Conservation (phyloP, 768 basidiomycete genomes). For the Boletus pseudopeckii region DNA sequence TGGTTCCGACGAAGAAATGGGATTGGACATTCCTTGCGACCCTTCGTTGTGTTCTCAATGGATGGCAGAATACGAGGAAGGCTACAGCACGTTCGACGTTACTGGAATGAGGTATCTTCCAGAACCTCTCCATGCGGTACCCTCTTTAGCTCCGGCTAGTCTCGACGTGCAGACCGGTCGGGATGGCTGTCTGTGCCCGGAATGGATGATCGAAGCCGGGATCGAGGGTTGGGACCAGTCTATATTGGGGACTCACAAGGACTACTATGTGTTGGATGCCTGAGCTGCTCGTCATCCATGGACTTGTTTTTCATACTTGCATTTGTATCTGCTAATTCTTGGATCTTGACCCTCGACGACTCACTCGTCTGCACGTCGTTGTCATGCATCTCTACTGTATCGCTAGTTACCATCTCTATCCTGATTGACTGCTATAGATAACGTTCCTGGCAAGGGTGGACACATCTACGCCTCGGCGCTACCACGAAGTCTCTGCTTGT, state of each 20-base stretch:
- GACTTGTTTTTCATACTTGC: neutral
- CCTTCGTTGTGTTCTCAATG: conserved; percentile 2
- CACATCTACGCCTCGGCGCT: no score
- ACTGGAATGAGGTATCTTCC: neutral
- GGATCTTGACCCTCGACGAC: neutral
- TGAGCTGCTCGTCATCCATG: neutral
- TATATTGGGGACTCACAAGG: neutral
- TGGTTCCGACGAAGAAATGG: neutral
- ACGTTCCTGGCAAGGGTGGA: no score
- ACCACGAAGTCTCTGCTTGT: no score
- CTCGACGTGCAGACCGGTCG: neutral
- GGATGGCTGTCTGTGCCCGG: conserved; percentile 8
- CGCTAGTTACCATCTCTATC: neutral
- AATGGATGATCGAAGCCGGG: conserved; percentile 13
- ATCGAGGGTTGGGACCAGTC: conserved; percentile 12
- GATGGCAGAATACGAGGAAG: conserved; percentile 14
- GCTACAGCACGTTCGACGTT: conserved; percentile 1
- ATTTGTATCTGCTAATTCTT: neutral
- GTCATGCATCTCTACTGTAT: conserved; percentile 2
- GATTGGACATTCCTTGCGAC: conserved; percentile 6
- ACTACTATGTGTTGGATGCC: neutral
- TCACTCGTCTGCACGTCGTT: neutral
- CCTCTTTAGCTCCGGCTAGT: neutral
- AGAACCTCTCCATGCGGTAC: neutral
- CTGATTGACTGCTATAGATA: no score